Base-by-base conservation (phyloP, 2,329 filamentous ascomycete genomes). In the Elsinoe arachidis region DNA sequence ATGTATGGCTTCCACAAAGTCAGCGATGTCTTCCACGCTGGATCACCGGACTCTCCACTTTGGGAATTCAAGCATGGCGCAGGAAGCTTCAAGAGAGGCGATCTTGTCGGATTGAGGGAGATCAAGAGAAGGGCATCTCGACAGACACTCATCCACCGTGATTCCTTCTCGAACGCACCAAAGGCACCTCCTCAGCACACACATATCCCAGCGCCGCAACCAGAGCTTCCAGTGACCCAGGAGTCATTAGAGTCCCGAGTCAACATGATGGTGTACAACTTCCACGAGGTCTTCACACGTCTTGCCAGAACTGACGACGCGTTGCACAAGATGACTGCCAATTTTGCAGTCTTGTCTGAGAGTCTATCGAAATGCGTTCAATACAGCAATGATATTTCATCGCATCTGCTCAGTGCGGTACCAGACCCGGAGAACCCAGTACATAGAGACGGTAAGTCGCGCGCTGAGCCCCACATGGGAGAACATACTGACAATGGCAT, bases 1-100 rank as follows among this genome's bases (percentile, higher is more conserved):
- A 99, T 99, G 93, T 99, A 99, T 66, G 93, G 93, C 5, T 99
- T 99, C 72, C 93, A 99, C 71, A 99, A 99, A 87, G 93, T 97
- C 66, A 96, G 93, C 76, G 93, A 99, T 70, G 93, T 97, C 19
- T 99, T 97, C 69, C 92, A 97, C 71, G 96, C 90, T 3, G 90
- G 90, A 10, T 91, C 88, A 43, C 90, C 92, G 11, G 93, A 97
- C 67, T 90, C 90, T 17, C 90, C 92, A 0, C 77, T 99, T 30
- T 99, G 93, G 93, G 93, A 99, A 70, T 99, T 99, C 73, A 97
- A 96, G 72, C 93, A 99, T 68, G 93, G 93, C 55, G 95, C 92
- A 67, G 92, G 92, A 55, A 97, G 88, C 70, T 99, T 99, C 76
- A 97, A 95, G 73, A 85, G 91, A 62, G 93, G 93, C 37, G 92